Base-by-base conservation (phyloP, 805 yeast genomes). In the Sugiyamaella qingdaonensis region DNA sequence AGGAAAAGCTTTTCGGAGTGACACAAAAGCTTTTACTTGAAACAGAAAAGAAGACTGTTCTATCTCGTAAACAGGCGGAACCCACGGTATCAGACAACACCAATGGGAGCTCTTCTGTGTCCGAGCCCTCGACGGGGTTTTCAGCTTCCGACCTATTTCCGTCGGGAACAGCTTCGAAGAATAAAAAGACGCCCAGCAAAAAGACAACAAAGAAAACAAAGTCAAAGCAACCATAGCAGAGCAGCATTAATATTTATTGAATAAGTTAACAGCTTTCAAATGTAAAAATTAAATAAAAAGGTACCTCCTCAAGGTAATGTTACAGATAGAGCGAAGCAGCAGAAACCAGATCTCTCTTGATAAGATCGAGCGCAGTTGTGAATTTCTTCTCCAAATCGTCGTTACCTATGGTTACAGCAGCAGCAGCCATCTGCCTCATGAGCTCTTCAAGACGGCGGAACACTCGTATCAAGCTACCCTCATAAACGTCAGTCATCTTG, bases 401-500 rank as follows among this genome's bases (percentile, higher is more conserved):
- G 68, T 94, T 94, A 55, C 99, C 99, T 59, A 94, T 94, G 13
- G 96, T 88, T 65, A 86, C 88, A 1, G 99, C 94, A 11, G 97
- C 98, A 61, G 80, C 84, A 44, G 84, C 83, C 80, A 94, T 77
- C 69, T 94, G 99, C 64, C 92, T 82, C 53, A 94, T 74, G 76
- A 94, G 78, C 68, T 94, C 99, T 69, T 94, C 99, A 52, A 94
- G 75, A 66, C 99, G 79, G 69, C 94, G 86, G 75, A 94, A 94
- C 82, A 88, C 87, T 68, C 99, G 83, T 59, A 94, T 92, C 65
- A 94, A 78, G 19, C 95, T 86, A 41, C 99, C 99, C 73, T 94
- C 99, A 62, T 92, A 94, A 43, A 94, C 98, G 66, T 94, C 99
- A 0, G 99, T 94, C 97, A 94, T 90, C 70, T 92, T 92, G 74